A percentile compares a stretch with the other conserved stretches of the same genome.
phyloP scores from a whole-genome alignment of 2,329 filamentous ascomycete species.

The Didymella pomorum region DNA sequence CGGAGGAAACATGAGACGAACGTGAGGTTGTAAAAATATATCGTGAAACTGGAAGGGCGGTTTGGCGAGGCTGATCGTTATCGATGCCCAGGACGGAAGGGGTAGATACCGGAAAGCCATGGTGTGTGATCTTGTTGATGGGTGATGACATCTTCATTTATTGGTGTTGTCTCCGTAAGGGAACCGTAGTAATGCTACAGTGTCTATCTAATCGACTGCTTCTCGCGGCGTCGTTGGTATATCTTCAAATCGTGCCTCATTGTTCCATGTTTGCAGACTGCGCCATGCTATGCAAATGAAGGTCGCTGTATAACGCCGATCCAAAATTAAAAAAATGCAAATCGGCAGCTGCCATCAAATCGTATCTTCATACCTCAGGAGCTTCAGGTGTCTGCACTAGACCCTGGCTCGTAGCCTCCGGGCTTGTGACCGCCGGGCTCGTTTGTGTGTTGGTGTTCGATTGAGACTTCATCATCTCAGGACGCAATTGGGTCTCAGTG shows the following conservation, averaged over 20 bases:
- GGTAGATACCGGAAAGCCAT: neutral
- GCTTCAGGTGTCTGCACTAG: slow-evolving; percentile 28
- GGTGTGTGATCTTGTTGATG: too few relatives aligned
- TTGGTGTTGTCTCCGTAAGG: neutral
- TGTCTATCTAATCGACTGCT: slow-evolving; percentile 14
- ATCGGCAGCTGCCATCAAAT: slow-evolving; percentile 5
- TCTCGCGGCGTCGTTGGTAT: slow-evolving; percentile 10
- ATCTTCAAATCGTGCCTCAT: slow-evolving; percentile 17
- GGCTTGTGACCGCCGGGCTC: slow-evolving; percentile 9
- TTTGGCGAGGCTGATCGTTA: slow-evolving; percentile 1
- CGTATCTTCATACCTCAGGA: slow-evolving; percentile 9
- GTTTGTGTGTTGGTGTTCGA: neutral
- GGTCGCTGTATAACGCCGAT: slow-evolving; percentile 14
- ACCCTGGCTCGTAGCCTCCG: slow-evolving; percentile 22
- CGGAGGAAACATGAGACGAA: slow-evolving; percentile 5
- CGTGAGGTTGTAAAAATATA: neutral
- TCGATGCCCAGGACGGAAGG: neutral
- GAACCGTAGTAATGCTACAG: slow-evolving; percentile 11
- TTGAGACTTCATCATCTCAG: slow-evolving; percentile 1
- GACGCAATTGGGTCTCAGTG: neutral
- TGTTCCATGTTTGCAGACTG: neutral
- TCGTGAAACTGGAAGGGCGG: slow-evolving; percentile 1
- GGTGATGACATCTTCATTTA: slow-evolving; percentile 7
- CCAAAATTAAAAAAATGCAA: neutral
- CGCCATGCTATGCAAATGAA: slow-evolving; percentile 14